Base-by-base conservation (phyloP, 2,329 filamentous ascomycete genomes). In the Orbilia blumenaviensis region DNA sequence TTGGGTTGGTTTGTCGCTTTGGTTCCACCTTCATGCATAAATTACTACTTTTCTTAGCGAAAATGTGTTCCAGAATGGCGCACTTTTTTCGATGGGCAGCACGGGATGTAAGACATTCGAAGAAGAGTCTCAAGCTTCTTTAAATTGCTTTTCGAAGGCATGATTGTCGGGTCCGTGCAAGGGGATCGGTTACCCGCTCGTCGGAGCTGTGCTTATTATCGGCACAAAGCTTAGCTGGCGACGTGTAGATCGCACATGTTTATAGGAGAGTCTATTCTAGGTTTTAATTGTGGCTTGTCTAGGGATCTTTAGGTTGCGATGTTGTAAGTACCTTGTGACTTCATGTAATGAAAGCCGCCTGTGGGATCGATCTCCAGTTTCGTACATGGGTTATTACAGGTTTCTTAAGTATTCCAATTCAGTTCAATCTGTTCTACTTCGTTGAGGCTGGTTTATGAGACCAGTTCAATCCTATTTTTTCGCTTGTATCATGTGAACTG, bases 21-120 rank as follows among this genome's bases (percentile, higher is more conserved):
- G 48, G 72, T 61, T 50, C 71, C 63, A 67, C 64, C 32, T 61
- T 69, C 58, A 50, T 61, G 64, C 72, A 69, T 64, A 66, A 58
- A 76, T 58, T 62, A 56, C 63, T 76, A 29, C 66, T 67, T 69
- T 69, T 69, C 64, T 60, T 69, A 58, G 72, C 72, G 72, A 76
- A 38, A 34, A 46, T 41, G 64, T 69, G 72, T 76, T 60, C 72
- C 72, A 76, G 72, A 76, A 76, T 76, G 72, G 72, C 72, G 72
- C 72, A 69, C 46, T 41, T 46, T 34, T 21, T n/a, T n/a, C n/a
- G 58, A 25, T 58, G 67, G 27, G 48, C 64, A 50, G 18, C 38
- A 46, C 64, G 72, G 64, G 48, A 62, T 69, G 64, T 76, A 69
- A 76, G 72, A 76, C 72, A 76, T 52, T 54, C 46, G 23, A 62